These are phyloP conservation scores for Tricholoma bakamatsutake DNA, from an alignment of 768 basidiomycete genomes.

Conservation along the genomic window DNA sequence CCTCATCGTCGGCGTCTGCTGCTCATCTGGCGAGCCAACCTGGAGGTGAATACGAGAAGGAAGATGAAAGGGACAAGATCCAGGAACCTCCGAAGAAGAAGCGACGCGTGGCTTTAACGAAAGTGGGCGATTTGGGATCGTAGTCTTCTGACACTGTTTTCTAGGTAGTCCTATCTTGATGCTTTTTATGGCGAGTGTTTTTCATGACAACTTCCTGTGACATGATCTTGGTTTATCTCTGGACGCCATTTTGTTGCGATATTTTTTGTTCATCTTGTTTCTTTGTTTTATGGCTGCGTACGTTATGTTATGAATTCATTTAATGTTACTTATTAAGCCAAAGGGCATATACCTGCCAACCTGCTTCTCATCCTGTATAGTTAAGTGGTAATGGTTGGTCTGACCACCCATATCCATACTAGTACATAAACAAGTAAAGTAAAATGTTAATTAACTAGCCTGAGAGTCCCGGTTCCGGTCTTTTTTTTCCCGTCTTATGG, in stretches of 20 bases:
- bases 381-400: too few relatives aligned
- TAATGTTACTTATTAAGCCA: too few relatives aligned
- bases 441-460: too few relatives aligned
- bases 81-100: conserved; percentile 81
- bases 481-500: too few relatives aligned
- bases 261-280: not conserved
- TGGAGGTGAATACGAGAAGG: conserved; percentile 13
- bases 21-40: conserved; percentile 3
- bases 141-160: conserved; percentile 5
- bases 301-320: not conserved
- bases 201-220: not conserved
- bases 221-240: not conserved
- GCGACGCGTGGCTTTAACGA: conserved; percentile 70
- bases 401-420: too few relatives aligned
- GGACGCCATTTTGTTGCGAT: not conserved
- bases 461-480: too few relatives aligned
- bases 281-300: not conserved
- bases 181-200: not conserved
- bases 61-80: conserved; percentile 17
- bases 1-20: conserved; percentile 17
- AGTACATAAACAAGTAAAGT: too few relatives aligned
- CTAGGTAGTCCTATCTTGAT: not conserved
- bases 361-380: too few relatives aligned
- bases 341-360: too few relatives aligned
- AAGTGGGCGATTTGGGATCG: conserved; percentile 53